These are phyloP conservation scores for Nicotiana noctiflora DNA, from an alignment of 257 asterid genomes.

Conservation along the genomic window DNA sequence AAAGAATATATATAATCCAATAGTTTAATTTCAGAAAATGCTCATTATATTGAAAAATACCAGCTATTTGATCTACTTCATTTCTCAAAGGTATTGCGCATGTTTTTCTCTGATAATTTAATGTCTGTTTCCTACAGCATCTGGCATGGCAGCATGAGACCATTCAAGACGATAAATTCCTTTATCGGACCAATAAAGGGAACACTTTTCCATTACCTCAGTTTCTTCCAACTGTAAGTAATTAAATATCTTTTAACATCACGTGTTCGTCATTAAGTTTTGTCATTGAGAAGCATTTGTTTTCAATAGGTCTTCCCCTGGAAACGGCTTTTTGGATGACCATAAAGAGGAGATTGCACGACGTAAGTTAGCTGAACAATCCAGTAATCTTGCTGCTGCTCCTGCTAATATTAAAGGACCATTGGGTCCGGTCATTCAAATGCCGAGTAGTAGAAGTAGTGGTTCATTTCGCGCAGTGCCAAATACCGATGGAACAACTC, in stretches of 20 bases:
- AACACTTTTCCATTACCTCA: constrained; percentile 39
- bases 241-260: background rate
- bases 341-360: constrained; percentile 30
- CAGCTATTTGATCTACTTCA: background rate
- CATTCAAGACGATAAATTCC: constrained; percentile 30
- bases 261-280: background rate
- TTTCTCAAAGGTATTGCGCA: background rate
- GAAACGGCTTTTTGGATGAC: constrained; percentile 20
- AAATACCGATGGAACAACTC: constrained; percentile 14
- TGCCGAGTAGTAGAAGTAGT: constrained; percentile 70
- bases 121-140: constrained; percentile 33
- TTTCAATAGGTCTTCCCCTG: constrained; percentile 13
- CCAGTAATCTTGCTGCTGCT: constrained; percentile 50
- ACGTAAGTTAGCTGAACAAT: constrained; percentile 51
- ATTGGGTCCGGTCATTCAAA: constrained; percentile 18
- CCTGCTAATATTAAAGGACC: constrained; percentile 29
- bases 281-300: background rate
- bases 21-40: no score
- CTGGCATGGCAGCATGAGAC: constrained; percentile 31
- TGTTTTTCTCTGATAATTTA: constrained; percentile 2
- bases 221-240: constrained; percentile 51
- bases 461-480: constrained; percentile 89
- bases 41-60: background rate
- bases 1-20: no score
- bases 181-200: constrained; percentile 27